Evolutionary conservation across 306 rosid genomes (phyloP).

Genomic region (Castanospermum australe): DNA sequence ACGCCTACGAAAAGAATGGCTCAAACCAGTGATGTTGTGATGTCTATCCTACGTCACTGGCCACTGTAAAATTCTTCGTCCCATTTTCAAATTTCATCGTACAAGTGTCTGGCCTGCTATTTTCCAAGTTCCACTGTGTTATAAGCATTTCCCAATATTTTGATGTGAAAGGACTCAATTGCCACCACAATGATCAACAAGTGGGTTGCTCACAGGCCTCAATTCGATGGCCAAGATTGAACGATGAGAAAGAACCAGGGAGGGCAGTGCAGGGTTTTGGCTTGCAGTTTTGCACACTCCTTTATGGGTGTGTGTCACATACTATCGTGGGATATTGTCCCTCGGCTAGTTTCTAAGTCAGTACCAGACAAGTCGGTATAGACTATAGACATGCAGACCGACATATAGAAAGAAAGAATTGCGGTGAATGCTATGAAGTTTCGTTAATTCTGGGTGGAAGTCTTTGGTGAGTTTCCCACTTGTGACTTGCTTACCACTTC

Average conservation of each 20-base stretch:
- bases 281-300: neutral
- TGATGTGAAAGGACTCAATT: neutral
- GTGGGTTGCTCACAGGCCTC: too few relatives aligned
- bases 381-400: conserved; percentile 24
- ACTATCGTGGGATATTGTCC: neutral
- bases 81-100: neutral
- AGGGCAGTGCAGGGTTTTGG: neutral
- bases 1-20: neutral
- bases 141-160: neutral
- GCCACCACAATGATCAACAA: neutral
- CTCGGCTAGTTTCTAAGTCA: neutral
- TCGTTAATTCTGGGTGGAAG: conserved; percentile 19
- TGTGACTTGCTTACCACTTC: conserved; percentile 10
- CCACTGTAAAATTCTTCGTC: neutral
- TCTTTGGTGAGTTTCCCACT: conserved; percentile 32
- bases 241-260: neutral
- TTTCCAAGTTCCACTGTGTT: neutral
- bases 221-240: conserved; percentile 11
- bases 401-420: neutral
- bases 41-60: conserved; percentile 30
- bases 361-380: conserved; percentile 27
- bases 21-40: neutral
- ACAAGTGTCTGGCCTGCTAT: neutral
- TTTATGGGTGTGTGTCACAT: neutral
- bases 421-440: conserved; percentile 24